Evolutionary conservation across 208 protist species (phyloP), one percentile per base, ranked within the genome.

Genomic region (Wallacemonas sp.): DNA sequence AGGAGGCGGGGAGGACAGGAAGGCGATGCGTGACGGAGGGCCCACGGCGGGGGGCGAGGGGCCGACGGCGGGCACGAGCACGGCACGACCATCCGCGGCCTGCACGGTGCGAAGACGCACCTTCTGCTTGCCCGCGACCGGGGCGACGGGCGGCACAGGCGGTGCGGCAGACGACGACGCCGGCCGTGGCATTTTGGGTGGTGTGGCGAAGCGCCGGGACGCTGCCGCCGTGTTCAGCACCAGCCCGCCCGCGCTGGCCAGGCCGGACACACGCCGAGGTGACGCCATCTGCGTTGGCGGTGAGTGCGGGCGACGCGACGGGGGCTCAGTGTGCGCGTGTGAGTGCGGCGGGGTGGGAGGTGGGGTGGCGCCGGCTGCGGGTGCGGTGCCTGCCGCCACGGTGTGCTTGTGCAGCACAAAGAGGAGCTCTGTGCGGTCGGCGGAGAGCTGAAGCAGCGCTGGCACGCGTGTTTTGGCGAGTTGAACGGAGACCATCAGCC

Each of bases 341-440:
- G n/a, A n/a, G n/a, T n/a, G n/a, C n/a, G n/a, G n/a, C n/a, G n/a
- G n/a, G n/a, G n/a, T n/a, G n/a, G n/a, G n/a, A n/a, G n/a, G n/a
- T n/a, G n/a, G n/a, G n/a, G n/a, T n/a, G n/a, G n/a, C n/a, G n/a
- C n/a, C n/a, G n/a, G 7, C 26, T 10, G 18, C 50, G 50, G 26
- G 31, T 20, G 50, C 23, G 48, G n/a, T 26, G 18, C 16, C 22
- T 31, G 44, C 14, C 38, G 44, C 26, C 10, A 23, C 22, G 48
- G n/a, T 36, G 20, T 44, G 54, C 25, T 50, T 54, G 11, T 84
- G 68, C 11, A 86, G 42, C 5, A 74, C 61, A 41, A 88, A 78
- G 8, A 81, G 67, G 32, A 92, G 41, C 54, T 92, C 79, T 49
- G 29, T 33, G 1, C 42, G 36, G 65, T 91, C 82, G 10, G 22